Evolutionary conservation across 345 rosid genomes (phyloP).

Genomic region (Bretschneidera sinensis): DNA sequence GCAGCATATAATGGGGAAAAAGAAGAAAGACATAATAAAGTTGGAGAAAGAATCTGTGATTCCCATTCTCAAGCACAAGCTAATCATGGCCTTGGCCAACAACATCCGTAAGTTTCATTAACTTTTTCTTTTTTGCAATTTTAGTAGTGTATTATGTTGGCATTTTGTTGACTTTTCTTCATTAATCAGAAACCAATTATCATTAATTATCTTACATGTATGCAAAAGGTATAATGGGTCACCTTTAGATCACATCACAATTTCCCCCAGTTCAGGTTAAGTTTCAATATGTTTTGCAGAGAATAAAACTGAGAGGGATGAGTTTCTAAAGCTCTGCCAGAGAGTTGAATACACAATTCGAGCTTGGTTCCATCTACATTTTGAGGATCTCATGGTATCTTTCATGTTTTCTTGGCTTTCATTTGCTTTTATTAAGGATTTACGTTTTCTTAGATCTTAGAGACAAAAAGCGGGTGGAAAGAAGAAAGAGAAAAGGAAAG

Average conservation of each 20-base stretch:
- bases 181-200: neutral
- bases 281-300: conserved; percentile 20
- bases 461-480: too few species aligned
- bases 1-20: conserved; percentile 28
- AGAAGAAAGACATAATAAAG: conserved; percentile 52
- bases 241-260: neutral
- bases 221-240: neutral
- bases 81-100: conserved; percentile 39
- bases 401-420: neutral
- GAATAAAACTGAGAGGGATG: conserved; percentile 28
- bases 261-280: too few species aligned
- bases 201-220: neutral
- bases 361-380: conserved; percentile 69
- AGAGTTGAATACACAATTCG: conserved; percentile 63
- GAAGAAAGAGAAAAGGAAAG: too few species aligned
- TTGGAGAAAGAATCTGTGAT: conserved; percentile 74
- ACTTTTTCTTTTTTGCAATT: neutral
- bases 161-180: neutral
- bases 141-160: too few species aligned
- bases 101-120: conserved; percentile 30
- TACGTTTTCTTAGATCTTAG: too few species aligned
- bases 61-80: conserved; percentile 56
- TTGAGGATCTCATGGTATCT: conserved; percentile 65
- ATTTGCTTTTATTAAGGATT: too few species aligned
- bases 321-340: conserved; percentile 57